Conservation (phyloP, 2,329 filamentous ascomycete species). For the Fusarium sp. region DNA sequence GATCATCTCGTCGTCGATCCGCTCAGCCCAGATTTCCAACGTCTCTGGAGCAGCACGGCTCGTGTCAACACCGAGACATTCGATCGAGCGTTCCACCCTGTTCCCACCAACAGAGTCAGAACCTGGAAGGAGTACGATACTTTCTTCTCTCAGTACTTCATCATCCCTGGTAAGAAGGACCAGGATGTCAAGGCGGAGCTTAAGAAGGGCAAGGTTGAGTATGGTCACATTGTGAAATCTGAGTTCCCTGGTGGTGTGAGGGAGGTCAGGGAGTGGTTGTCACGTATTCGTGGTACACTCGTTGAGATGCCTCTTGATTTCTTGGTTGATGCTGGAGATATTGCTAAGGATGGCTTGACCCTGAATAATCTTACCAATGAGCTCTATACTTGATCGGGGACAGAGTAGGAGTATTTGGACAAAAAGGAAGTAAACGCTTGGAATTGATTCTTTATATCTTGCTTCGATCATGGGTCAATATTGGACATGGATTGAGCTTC, state of each 20-base stretch:
- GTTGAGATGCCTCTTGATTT: conserved; percentile 95
- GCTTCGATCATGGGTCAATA: neutral
- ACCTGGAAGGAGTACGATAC: conserved; percentile 79
- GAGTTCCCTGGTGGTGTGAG: conserved; percentile 78
- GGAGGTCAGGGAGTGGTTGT: conserved; percentile 77
- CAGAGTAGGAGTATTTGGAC: neutral
- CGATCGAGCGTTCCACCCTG: conserved; percentile 81
- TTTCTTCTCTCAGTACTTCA: conserved; percentile 75
- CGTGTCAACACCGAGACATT: conserved; percentile 84
- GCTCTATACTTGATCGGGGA: conserved; percentile 67
- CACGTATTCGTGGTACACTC: conserved; percentile 73
- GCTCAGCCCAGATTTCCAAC: conserved; percentile 72
- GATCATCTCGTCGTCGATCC: conserved; percentile 80
- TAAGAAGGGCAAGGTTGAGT: conserved; percentile 72
- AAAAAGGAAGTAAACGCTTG: neutral
- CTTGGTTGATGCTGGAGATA: conserved; percentile 78
- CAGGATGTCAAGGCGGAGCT: conserved; percentile 58
- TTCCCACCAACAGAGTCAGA: conserved; percentile 74
- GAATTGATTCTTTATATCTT: neutral
- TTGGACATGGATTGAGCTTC: neutral
- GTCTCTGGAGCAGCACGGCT: conserved; percentile 79
- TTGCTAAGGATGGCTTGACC: conserved; percentile 82
- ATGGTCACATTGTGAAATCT: conserved; percentile 87
- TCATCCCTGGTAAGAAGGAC: conserved; percentile 64
- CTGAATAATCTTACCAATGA: conserved; percentile 78